A percentile compares a stretch with the other conserved stretches of the same genome.
Conservation (phyloP, 495 filamentous ascomycete species). For the Eremomyces bilateralis region DNA sequence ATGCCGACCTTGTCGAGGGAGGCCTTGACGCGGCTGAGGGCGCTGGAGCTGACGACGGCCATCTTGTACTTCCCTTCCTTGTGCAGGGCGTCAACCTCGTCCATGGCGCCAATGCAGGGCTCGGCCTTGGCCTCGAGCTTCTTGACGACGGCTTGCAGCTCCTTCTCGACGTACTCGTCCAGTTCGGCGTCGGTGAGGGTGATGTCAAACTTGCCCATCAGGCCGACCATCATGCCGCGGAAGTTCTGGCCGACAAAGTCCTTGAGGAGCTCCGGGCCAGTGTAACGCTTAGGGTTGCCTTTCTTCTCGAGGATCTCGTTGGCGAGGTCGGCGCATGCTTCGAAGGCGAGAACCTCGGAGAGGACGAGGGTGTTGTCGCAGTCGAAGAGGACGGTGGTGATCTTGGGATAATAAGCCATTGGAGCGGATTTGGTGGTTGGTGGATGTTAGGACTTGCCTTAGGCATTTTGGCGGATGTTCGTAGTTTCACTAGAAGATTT, state of each 20-base stretch:
- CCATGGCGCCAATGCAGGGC: constrained; percentile 53
- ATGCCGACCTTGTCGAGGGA: constrained; percentile 62
- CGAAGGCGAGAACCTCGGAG: constrained; percentile 80
- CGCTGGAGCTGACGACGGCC: constrained; percentile 64
- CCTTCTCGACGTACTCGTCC: constrained; percentile 51
- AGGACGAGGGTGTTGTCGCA: constrained; percentile 97
- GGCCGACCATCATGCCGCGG: constrained; percentile 64
- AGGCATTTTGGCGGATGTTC: no score
- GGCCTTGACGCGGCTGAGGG: constrained; percentile 56
- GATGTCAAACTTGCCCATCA: constrained; percentile 61
- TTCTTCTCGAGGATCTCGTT: constrained; percentile 66
- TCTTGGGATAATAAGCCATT: no score
- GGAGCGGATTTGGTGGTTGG: no score
- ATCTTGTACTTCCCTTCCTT: constrained; percentile 45
- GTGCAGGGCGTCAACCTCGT: constrained; percentile 42
- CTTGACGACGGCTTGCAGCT: constrained; percentile 65
- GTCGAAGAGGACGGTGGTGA: constrained; percentile 74
- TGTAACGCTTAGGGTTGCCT: constrained; percentile 50
- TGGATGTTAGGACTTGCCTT: no score
- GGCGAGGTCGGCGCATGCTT: constrained; percentile 78
- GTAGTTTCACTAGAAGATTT: no score
- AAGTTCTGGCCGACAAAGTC: constrained; percentile 96
- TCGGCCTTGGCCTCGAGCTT: constrained; percentile 51
- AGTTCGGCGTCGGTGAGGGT: constrained; percentile 42
- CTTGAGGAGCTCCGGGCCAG: constrained; percentile 50